These are phyloP conservation scores for Tetracladium marchalianum DNA, from an alignment of 495 filamentous ascomycete species.

Conservation along the genomic window DNA sequence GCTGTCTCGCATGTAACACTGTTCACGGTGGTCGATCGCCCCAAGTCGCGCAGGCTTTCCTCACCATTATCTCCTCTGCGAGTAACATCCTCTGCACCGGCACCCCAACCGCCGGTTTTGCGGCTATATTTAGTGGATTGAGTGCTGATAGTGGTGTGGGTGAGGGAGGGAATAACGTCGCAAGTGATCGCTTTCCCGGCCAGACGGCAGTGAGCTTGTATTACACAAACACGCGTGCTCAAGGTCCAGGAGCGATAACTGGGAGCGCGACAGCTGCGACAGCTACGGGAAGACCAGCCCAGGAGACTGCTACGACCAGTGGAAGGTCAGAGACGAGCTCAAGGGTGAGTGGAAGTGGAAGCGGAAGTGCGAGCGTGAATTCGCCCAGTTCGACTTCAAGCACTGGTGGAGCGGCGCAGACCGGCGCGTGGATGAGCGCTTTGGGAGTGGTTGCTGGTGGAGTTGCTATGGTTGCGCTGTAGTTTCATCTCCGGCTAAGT, in stretches of 20 bases:
- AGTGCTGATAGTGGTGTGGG: slow-evolving; percentile 8
- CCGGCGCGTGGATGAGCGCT: slow-evolving; percentile 4
- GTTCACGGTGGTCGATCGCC: slow-evolving; percentile 25
- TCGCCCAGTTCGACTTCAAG: slow-evolving; percentile 4
- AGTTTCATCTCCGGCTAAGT: neutral
- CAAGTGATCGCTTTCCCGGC: slow-evolving; percentile 21
- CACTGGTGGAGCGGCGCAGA: slow-evolving; percentile 9
- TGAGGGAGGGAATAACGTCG: slow-evolving; percentile 17
- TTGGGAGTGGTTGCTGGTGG: slow-evolving; percentile 5
- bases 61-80: slow-evolving; percentile 19
- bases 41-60: slow-evolving; percentile 20
- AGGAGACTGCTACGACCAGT: neutral
- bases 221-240: slow-evolving; percentile 22
- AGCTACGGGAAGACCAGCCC: neutral
- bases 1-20: slow-evolving; percentile 26
- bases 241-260: slow-evolving; percentile 28
- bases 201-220: slow-evolving; percentile 28
- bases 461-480: slow-evolving; percentile 19
- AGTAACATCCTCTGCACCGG: slow-evolving; percentile 22
- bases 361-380: neutral
- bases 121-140: slow-evolving; percentile 18
- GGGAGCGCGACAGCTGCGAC: slow-evolving; percentile 26
- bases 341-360: neutral
- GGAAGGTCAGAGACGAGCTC: neutral
- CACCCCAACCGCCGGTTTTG: slow-evolving; percentile 21